These are phyloP conservation scores for Calonectria honghensis DNA, from an alignment of 2,329 filamentous ascomycete genomes.

Conservation along the genomic window DNA sequence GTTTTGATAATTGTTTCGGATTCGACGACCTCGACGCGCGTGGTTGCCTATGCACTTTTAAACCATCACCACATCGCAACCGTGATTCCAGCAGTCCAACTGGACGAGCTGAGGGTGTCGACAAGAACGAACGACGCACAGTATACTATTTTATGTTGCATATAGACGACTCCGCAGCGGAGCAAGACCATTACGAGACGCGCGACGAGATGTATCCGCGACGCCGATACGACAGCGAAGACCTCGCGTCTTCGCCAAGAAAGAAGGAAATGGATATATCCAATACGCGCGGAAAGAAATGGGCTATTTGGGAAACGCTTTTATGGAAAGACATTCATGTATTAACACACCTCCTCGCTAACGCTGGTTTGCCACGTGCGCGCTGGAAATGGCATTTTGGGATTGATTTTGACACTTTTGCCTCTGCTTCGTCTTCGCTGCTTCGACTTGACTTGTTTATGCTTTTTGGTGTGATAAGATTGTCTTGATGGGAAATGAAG, in stretches of 20 bases:
- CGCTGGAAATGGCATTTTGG: slow-evolving; percentile 41
- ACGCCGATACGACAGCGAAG: slow-evolving; percentile 45
- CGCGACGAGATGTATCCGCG: slow-evolving; percentile 45
- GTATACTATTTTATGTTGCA: slow-evolving; percentile 45
- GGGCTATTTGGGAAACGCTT: slow-evolving; percentile 45
- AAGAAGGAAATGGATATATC: slow-evolving; percentile 46
- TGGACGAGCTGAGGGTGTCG: slow-evolving; percentile 16
- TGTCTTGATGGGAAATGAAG: background rate
- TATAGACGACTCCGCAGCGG: slow-evolving; percentile 52
- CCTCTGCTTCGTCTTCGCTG: slow-evolving; percentile 1
- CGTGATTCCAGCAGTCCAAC: slow-evolving; percentile 3
- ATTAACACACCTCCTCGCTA: slow-evolving; percentile 51
- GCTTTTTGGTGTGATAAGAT: background rate
- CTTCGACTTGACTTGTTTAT: background rate
- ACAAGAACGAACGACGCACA: slow-evolving; percentile 43
- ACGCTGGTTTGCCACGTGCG: slow-evolving; percentile 29
- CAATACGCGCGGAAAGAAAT: slow-evolving; percentile 41
- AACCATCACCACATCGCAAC: slow-evolving; percentile 39
- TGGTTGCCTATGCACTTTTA: slow-evolving; percentile 36
- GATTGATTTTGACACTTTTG: slow-evolving; percentile 1
- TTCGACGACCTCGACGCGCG: slow-evolving; percentile 46
- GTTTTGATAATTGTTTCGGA: slow-evolving; percentile 50
- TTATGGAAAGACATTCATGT: slow-evolving; percentile 48
- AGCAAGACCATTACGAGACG: slow-evolving; percentile 45
- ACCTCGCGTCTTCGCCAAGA: slow-evolving; percentile 41